Evolutionary conservation across 1,284 basidiomycete genomes (phyloP), one percentile per base, ranked within the genome.

Genomic region (Apiotrichum akiyoshidainum): DNA sequence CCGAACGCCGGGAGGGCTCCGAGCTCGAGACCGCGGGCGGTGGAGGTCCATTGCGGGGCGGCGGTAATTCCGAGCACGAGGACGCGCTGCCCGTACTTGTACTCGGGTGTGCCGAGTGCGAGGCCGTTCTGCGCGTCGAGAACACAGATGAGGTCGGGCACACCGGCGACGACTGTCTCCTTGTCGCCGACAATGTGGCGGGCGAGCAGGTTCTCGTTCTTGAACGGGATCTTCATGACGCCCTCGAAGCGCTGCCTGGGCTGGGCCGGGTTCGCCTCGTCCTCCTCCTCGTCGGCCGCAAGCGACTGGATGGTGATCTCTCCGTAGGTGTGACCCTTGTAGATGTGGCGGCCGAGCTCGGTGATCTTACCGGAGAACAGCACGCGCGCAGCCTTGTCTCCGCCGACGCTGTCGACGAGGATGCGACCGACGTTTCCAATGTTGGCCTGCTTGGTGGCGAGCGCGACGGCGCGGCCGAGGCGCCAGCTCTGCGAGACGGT

Each of bases 111-210:
- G 14, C 85, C 84, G 19, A 86, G 76, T 17, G 83, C 80, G 1
- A 79, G 75, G 8, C 84, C 84, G 58, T 78, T 83, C 52, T 83
- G 82, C 9, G 82, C 81, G 65, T 85, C 84, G 13, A 85, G 71
- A 8, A 85, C 81, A 0, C 81, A 80, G 56, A 85, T 84, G 31
- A 85, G 52, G 70, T 86, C 84, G 6, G 84, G 84, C 9, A 85
- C 84, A 16, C 79, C 80, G n/a, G 77, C 78, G n/a, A 81, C 58
- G 34, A 79, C 14, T 14, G 11, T 37, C 39, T 52, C 26, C 17
- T 52, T 26, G 17, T 39, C 68, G 65, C 69, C 72, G 1, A 76
- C 72, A 26, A 75, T 75, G 54, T 80, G 77, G 60, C 82, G 80
- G 11, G 79, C 81, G 55, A 78, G 79, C 3, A 84, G 68, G 65